A percentile compares a stretch with the other conserved stretches of the same genome.
Evolutionary conservation across 345 rosid genomes (phyloP).

Genomic region (Cardamine chenopodiifolia): DNA sequence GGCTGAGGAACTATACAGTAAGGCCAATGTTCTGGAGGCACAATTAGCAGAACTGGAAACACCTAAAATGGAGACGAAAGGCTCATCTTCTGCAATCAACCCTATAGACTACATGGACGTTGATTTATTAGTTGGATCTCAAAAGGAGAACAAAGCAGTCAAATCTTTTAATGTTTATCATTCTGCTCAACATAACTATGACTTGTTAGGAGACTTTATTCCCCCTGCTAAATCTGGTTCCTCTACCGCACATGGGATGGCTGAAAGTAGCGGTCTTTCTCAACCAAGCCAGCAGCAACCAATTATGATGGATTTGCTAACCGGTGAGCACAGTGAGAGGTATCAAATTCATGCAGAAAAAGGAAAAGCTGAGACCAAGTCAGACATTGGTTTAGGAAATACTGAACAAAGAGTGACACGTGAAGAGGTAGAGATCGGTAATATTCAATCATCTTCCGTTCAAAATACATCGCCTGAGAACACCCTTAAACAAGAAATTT

Average conservation of each 20-base stretch:
- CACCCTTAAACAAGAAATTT: slow-evolving; percentile 60
- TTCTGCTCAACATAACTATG: slow-evolving; percentile 29
- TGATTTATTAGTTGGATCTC: slow-evolving; percentile 37
- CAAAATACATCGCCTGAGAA: slow-evolving; percentile 44
- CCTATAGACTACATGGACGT: slow-evolving; percentile 36
- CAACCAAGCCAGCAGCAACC: slow-evolving; percentile 36
- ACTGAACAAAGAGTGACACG: slow-evolving; percentile 29
- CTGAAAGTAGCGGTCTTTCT: slow-evolving; percentile 34
- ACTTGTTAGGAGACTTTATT: slow-evolving; percentile 40
- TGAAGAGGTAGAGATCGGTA: slow-evolving; percentile 31
- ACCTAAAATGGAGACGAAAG: slow-evolving; percentile 31
- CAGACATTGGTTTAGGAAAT: slow-evolving; percentile 25
- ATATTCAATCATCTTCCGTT: slow-evolving; percentile 36
- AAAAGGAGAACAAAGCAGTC: slow-evolving; percentile 2
- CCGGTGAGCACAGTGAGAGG: slow-evolving; percentile 46
- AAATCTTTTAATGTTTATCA: slow-evolving; percentile 24
- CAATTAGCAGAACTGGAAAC: slow-evolving; percentile 57
- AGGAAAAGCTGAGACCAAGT: slow-evolving; percentile 36
- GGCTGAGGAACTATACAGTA: slow-evolving; percentile 56
- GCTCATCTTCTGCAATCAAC: slow-evolving; percentile 11
- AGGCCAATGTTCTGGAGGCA: slow-evolving; percentile 53
- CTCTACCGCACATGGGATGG: slow-evolving; percentile 13
- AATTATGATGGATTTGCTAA: slow-evolving; percentile 52
- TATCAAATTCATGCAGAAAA: slow-evolving; percentile 41
- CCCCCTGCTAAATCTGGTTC: slow-evolving; percentile 35